A percentile compares a stretch with the other conserved stretches of the same genome.
Conservation (phyloP, 768 basidiomycete genomes). For the Podaxis sp. region DNA sequence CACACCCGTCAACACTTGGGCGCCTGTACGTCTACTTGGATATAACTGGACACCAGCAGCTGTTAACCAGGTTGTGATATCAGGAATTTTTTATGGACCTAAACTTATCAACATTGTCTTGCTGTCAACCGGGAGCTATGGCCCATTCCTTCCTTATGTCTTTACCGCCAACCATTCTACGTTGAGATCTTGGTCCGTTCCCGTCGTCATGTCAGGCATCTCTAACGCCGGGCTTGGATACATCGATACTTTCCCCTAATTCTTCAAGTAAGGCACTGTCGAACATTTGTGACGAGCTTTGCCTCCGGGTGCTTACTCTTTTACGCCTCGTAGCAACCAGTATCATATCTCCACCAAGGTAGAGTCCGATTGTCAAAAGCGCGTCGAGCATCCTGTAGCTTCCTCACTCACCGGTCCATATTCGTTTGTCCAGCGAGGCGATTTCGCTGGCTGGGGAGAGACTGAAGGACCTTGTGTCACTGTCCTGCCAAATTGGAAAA, state of each 20-base stretch:
- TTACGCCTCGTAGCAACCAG: constrained; percentile 19
- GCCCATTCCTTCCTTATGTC: constrained; percentile 30
- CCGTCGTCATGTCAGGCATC: constrained; percentile 29
- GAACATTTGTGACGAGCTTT: background rate
- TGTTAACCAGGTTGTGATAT: background rate
- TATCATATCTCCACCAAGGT: constrained; percentile 32
- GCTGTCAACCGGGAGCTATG: constrained; percentile 31
- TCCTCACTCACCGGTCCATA: constrained; percentile 30
- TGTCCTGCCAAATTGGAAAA: constrained; percentile 25
- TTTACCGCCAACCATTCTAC: constrained; percentile 28
- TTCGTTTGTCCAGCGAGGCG: constrained; percentile 27
- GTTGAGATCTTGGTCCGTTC: constrained; percentile 25
- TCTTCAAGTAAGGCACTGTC: constrained; percentile 22
- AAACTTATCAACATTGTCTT: constrained; percentile 29
- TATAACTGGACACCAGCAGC: too few species aligned
- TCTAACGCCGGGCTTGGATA: constrained; percentile 30
- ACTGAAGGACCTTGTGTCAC: constrained; percentile 30
- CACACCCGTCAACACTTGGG: constrained; percentile 30
- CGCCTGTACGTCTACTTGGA: constrained; percentile 19
- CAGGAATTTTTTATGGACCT: constrained; percentile 33
- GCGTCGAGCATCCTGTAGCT: constrained; percentile 27
- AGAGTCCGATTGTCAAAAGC: constrained; percentile 27
- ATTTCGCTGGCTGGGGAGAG: constrained; percentile 32
- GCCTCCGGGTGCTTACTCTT: background rate
- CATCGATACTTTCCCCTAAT: constrained; percentile 31